Evolutionary conservation across 768 basidiomycete genomes (phyloP), one percentile per base, ranked within the genome.

Genomic region (Fibroporia radiculosa): DNA sequence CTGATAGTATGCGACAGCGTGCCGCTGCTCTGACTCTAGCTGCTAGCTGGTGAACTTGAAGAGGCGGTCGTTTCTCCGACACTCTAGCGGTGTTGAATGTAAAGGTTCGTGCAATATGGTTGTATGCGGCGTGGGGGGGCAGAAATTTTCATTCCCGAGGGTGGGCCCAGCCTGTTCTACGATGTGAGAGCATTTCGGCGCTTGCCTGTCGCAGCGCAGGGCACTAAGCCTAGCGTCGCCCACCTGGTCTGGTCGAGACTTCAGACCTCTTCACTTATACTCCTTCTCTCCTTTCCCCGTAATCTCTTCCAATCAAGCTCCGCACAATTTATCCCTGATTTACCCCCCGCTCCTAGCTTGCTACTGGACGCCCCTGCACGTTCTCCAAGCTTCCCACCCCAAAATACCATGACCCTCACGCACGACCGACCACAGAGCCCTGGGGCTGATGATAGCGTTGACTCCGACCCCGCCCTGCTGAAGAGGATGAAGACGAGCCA

Each of bases 351-450:
- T 26, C 6, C 7, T 12, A 27, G 39, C 39, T 24, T 25, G 23
- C n/a, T 16, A 24, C 39, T 26, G 19, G 39, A 40, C 39, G 29
- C 19, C 8, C 25, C 45, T 31, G 16, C 34, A 8, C 7, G 16
- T 8, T n/a, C 20, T 35, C 34, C 14, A 35, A 35, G 34, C 34
- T 7, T 8, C 34, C 7, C 10, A 35, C 10, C 34, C 16, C 14
- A 8, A 18, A 7, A 35, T 7, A 8, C 25, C 26, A 75, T 76
- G 74, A 63, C 69, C 8, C 70, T 68, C 55, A 69, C 71, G 24
- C 74, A 68, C 56, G 62, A 63, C 40, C 70, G 76, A 48, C 71
- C 73, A 8, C 60, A 66, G 5, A 72, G 75, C 7, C 73, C 70
- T 22, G 51, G 50, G 46, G 22, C 53, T 32, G 51, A 53, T 40